phyloP scores from a whole-genome alignment of 2,329 filamentous ascomycete species.

The Didymella keratinophila region DNA sequence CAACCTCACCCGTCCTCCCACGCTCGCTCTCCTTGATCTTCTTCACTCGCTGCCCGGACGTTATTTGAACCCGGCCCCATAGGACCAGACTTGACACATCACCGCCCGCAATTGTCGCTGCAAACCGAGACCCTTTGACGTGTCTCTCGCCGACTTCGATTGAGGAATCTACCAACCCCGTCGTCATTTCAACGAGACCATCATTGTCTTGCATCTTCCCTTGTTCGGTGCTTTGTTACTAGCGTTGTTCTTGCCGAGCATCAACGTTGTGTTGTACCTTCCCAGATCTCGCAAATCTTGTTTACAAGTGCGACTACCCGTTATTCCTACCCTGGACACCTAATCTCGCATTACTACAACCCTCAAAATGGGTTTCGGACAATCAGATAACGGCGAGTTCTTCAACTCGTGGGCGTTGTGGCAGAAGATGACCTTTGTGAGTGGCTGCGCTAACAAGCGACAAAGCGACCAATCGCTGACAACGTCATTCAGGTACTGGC shows the following conservation, averaged over 20 bases:
- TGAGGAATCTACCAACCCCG: conserved; percentile 7
- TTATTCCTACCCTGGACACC: conserved; percentile 32
- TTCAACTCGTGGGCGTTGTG: conserved; percentile 74
- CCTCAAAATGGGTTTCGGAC: conserved; percentile 33
- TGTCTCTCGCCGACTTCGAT: conserved; percentile 4
- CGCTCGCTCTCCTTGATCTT: conserved; percentile 27
- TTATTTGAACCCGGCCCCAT: conserved; percentile 15
- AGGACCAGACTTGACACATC: conserved; percentile 7
- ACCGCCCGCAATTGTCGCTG: not conserved
- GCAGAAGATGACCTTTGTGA: conserved; percentile 90
- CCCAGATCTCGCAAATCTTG: conserved; percentile 22
- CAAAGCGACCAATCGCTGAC: conserved; percentile 31
- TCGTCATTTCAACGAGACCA: not conserved
- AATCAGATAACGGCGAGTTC: conserved; percentile 49
- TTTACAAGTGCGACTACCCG: conserved; percentile 23
- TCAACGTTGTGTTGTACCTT: conserved; percentile 23
- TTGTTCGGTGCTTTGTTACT: conserved; percentile 23
- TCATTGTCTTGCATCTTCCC: conserved; percentile 22
- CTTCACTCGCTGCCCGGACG: conserved; percentile 11
- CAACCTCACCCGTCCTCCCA: conserved; percentile 20
- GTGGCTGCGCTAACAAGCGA: conserved; percentile 45
- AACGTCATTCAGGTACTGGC: conserved; percentile 68
- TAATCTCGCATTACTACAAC: conserved; percentile 23
- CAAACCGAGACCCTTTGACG: conserved; percentile 5
- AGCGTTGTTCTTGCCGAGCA: conserved; percentile 27